Base-by-base conservation (phyloP, 2,329 filamentous ascomycete genomes). In the Hymenotorrendiella dingleyae region DNA sequence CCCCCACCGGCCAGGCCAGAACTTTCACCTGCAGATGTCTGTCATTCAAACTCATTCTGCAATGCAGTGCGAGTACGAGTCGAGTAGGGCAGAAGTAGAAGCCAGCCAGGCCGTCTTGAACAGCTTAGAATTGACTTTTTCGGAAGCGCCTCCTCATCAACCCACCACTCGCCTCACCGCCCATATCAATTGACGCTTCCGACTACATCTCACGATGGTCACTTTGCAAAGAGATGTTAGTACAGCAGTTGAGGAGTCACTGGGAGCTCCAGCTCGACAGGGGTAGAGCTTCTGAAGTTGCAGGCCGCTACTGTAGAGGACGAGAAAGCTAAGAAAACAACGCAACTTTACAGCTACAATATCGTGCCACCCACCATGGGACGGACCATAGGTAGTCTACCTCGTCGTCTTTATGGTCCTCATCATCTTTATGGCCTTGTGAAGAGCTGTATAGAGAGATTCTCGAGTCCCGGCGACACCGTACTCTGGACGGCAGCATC, bases 251-350 rank as follows among this genome's bases (percentile, higher is more conserved):
- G 16, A 16, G 22, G n/a, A n/a, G n/a, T 27, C 20, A 6, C n/a
- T 19, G 8, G n/a, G 17, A 38, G 20, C 17, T 42, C 39, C 39
- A 42, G 39, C 39, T 42, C 10, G 30, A 36, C 39, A 42, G 39
- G 39, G 39, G 20, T 30, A 35, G 28, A 14, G 16, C 30, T 14
- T 24, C 26, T 4, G 24, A 27, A 17, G 32, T n/a, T 35, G 30
- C 39, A 42, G 22, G 11, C 39, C 39, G 17, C 39, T 42, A 40
- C 19, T 40, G 38, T 40, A 34, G 10, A 17, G 30, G n/a, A 17
- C 30, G 30, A 19, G 19, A 5, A 33, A 17, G 16, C 19, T 14
- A 4, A 19, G 16, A 3, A 3, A n/a, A 16, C 30, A 4, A 33
- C 9, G 30, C 30, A n/a, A 33, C 16, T n/a, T 9, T 11, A 20